These are phyloP conservation scores for Zygosaccharomyces pseudorouxii DNA, from an alignment of 805 yeast genomes.

Conservation along the genomic window DNA sequence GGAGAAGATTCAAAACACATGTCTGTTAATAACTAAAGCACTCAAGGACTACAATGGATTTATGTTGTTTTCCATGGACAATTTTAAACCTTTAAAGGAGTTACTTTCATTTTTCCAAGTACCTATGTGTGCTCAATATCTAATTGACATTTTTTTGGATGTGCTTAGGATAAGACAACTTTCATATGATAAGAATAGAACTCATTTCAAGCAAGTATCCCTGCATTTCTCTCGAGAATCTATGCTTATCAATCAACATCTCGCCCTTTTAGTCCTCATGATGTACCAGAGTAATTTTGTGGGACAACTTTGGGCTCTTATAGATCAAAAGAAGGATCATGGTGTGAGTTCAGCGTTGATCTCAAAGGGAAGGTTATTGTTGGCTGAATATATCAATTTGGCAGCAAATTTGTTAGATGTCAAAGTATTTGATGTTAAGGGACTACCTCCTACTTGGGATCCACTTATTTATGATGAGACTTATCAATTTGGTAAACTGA, in stretches of 20 bases:
- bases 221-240: constrained; percentile 41
- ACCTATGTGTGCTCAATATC: constrained; percentile 50
- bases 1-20: constrained; percentile 55
- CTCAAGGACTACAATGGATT: constrained; percentile 77
- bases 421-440: constrained; percentile 10
- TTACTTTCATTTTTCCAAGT: constrained; percentile 63
- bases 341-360: constrained; percentile 43
- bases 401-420: constrained; percentile 53
- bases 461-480: constrained; percentile 20
- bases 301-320: constrained; percentile 38
- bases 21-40: constrained; percentile 54
- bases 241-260: constrained; percentile 54
- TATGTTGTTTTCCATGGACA: constrained; percentile 53
- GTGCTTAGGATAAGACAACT: constrained; percentile 55
- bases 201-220: constrained; percentile 19
- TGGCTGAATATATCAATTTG: constrained; percentile 57
- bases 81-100: constrained; percentile 51
- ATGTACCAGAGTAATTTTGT: constrained; percentile 55
- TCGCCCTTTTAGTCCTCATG: constrained; percentile 54
- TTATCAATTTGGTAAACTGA: constrained; percentile 46
- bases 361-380: constrained; percentile 57
- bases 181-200: constrained; percentile 38
- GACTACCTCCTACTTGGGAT: neutral
- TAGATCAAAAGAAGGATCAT: constrained; percentile 17
- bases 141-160: constrained; percentile 70